Evolutionary conservation across 1,139 yeast genomes (phyloP).

Genomic region (Arxiozyma bovina): DNA sequence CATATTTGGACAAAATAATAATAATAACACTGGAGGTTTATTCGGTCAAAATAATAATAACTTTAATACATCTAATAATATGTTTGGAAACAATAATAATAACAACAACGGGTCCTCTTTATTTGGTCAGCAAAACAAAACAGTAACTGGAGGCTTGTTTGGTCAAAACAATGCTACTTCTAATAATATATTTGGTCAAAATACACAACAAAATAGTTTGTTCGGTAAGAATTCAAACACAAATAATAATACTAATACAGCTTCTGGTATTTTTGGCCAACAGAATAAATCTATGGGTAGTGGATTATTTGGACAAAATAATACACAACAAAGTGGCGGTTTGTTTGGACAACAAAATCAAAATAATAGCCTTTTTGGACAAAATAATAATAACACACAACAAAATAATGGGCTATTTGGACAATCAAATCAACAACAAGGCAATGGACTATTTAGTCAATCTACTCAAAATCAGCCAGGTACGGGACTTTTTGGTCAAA

Average conservation of each 20-base stretch:
- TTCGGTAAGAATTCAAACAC: not conserved
- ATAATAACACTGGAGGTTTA: constrained; percentile 23
- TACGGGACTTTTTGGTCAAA: constrained; percentile 32
- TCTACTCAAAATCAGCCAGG: not conserved
- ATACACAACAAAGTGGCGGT: constrained; percentile 12
- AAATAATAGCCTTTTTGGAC: constrained; percentile 24
- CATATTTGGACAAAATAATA: constrained; percentile 19
- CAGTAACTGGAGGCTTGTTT: constrained; percentile 23
- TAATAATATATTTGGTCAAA: constrained; percentile 34
- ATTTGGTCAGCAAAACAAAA: constrained; percentile 25
- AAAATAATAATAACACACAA: constrained; percentile 17
- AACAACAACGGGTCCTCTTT: constrained; percentile 16
- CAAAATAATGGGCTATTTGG: constrained; percentile 31
- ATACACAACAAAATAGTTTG: constrained; percentile 15
- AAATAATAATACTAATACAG: constrained; percentile 1
- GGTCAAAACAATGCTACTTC: constrained; percentile 15
- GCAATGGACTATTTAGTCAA: constrained; percentile 33
- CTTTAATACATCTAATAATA: constrained; percentile 4
- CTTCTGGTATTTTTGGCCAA: constrained; percentile 25
- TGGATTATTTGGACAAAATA: constrained; percentile 28
- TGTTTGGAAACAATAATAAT: constrained; percentile 10
- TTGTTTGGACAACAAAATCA: constrained; percentile 11
- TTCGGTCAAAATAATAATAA: constrained; percentile 20
- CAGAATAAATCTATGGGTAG: constrained; percentile 16
- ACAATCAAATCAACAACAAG: constrained; percentile 11